These are phyloP conservation scores for Aspergillus homomorphus DNA, from an alignment of 495 filamentous ascomycete genomes.

Conservation along the genomic window DNA sequence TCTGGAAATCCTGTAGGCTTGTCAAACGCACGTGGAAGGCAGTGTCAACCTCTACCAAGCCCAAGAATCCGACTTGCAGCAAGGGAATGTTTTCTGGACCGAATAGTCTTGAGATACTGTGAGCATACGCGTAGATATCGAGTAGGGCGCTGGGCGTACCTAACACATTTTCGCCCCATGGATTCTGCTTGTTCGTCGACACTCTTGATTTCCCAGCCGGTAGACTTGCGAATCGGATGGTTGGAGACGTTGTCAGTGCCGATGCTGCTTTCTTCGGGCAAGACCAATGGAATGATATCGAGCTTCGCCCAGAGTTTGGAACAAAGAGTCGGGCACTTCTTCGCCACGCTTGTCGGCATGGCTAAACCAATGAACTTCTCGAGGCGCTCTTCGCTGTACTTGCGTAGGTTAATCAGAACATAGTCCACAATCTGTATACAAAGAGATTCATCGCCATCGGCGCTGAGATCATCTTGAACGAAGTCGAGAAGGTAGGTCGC, in stretches of 20 bases:
- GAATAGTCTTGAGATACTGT: constrained; percentile 57
- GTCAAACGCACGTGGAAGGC: constrained; percentile 60
- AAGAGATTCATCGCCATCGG: constrained; percentile 22
- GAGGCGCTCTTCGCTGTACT: constrained; percentile 58
- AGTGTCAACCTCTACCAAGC: constrained; percentile 73
- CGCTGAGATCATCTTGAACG: constrained; percentile 51
- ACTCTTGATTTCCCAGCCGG: constrained; percentile 48
- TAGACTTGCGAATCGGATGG: constrained; percentile 3
- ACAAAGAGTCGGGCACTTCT: constrained; percentile 54
- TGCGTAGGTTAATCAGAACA: constrained; percentile 48
- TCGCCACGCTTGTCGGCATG: constrained; percentile 43
- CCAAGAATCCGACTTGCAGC: constrained; percentile 70
- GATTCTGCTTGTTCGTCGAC: constrained; percentile 86
- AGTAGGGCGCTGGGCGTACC: constrained; percentile 40
- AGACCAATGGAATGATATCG: constrained; percentile 70
- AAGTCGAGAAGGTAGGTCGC: constrained; percentile 77
- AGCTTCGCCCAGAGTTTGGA: constrained; percentile 77
- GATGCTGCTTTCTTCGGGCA: constrained; percentile 28
- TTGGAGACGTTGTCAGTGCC: constrained; percentile 22
- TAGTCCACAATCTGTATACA: constrained; percentile 49
- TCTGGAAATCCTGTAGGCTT: constrained; percentile 59
- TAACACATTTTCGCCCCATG: constrained; percentile 77
- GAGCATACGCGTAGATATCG: not conserved
- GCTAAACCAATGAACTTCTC: constrained; percentile 64
- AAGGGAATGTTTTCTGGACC: constrained; percentile 71